Conservation (phyloP, 495 filamentous ascomycete species). For the Sphaerosporella brunnea region DNA sequence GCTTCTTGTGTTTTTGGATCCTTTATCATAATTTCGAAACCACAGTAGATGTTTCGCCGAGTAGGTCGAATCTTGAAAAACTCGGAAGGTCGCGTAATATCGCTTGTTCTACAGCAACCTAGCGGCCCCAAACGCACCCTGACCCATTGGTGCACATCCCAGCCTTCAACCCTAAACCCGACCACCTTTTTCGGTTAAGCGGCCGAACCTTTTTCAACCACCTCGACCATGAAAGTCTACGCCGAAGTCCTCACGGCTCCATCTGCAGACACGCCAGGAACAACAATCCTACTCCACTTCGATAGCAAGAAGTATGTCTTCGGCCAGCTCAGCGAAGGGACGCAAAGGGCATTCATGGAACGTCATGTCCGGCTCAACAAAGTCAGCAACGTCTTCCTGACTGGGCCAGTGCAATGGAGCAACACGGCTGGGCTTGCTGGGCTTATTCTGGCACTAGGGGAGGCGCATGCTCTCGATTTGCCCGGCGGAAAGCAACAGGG, state of each 20-base stretch:
- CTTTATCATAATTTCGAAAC: no score
- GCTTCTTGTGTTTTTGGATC: no score
- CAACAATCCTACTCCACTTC: conserved; percentile 55
- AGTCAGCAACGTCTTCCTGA: conserved; percentile 59
- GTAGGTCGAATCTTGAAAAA: no score
- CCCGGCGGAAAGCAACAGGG: conserved; percentile 25
- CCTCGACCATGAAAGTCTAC: conserved; percentile 48
- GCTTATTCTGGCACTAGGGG: conserved; percentile 64
- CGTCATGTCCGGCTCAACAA: conserved; percentile 41
- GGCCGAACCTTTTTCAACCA: no score
- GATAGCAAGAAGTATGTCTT: conserved; percentile 69
- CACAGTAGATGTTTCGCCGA: no score
- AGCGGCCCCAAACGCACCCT: no score
- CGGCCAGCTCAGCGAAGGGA: conserved; percentile 66
- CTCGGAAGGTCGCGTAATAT: no score
- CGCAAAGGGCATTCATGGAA: conserved; percentile 56
- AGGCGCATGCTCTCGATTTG: conserved; percentile 26
- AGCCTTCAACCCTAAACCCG: no score
- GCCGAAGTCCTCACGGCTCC: conserved; percentile 63
- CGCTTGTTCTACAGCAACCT: no score
- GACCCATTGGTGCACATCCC: no score
- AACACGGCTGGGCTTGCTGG: conserved; percentile 68
- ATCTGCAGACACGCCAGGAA: conserved; percentile 75
- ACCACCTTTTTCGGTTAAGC: no score
- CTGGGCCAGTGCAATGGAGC: conserved; percentile 55